Base-by-base conservation (phyloP, 768 basidiomycete species). In the Myochromella boudieri region DNA sequence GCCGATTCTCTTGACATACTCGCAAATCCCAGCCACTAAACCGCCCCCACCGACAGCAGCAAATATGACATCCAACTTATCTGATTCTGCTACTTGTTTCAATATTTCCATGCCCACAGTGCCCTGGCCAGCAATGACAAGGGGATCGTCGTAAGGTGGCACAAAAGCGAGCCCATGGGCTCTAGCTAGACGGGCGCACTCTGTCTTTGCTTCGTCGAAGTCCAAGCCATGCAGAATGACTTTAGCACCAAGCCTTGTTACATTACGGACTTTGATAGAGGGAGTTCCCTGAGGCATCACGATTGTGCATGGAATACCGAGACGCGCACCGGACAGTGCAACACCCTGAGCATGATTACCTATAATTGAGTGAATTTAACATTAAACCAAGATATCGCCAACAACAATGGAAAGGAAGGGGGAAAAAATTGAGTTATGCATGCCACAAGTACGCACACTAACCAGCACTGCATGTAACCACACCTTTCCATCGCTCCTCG, bases 261-360 rank as follows among this genome's bases (percentile, higher is more conserved):
- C 97, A 59, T 95, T 97, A 49, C 84, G 77, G 61, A 95, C 91
- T 71, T 99, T 99, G 78, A 99, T 99, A 31, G 87, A 78, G 1
- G 97, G 97, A 2, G 97, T 98, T 11, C 84, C 91, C 32, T 85
- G 72, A 1, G 97, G 97, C 97, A 99, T 98, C 52, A 99, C 92
- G 59, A 99, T 98, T n/a, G 94, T 97, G 53, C 93, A 97, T 3
- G 97, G 93, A 50, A 98, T 88, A 26, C 78, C 80, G 22, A 99
- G 81, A 46, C 84, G 82, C 37, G 82, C 68, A 9, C 95, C 92
- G n/a, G 97, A 94, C 38, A 98, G 78, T 2, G 97, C 97, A 40
- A 99, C 97, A 20, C 97, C 97, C 66, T 99, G 97, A 0, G 97
- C 97, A 65, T 99, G 97, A 61, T 99, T 99, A 21, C 97, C 97